Base-by-base conservation (phyloP, 768 basidiomycete genomes). In the Boletus bicolor region DNA sequence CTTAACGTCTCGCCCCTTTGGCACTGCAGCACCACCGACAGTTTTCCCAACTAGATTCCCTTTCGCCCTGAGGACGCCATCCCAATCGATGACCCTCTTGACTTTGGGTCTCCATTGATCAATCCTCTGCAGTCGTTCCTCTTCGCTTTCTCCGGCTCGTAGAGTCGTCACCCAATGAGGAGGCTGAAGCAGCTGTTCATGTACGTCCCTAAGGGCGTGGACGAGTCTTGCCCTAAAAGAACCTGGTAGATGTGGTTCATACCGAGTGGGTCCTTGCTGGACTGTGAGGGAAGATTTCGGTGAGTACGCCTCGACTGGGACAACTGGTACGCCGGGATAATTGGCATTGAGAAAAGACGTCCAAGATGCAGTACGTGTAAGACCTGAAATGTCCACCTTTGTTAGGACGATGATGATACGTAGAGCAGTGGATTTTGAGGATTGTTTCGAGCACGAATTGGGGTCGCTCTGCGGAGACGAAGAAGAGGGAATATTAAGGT, bases 371-470 rank as follows among this genome's bases (percentile, higher is more conserved):
- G 82, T 80, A 41, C 86, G 79, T 30, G 68, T 75, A 12, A 82
- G 79, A 15, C 92, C 91, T 7, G 89, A 79, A 37, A 98, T 87
- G 72, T 96, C 96, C 21, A 86, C 84, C 69, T 98, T 95, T 17
- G 93, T 94, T 9, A 95, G 78, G 47, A 93, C 85, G 42, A 95
- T 79, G 49, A 95, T 83, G 53, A 85, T 5, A 12, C 41, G 53
- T 5, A 65, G 61, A 6, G 35, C 24, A 9, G 50, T 69, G 17
- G 15, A 35, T 8, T 30, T 58, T 75, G 79, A 28, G 67, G 75
- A 61, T 76, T 73, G 19, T 69, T 55, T 60, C n/a, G 56, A 45
- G 49, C 68, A 69, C 24, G 60, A 49, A 52, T 32, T 11, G 9
- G 51, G 5, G 2, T 54, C 44, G 14, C 37, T 11, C 14, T 44